Conservation (phyloP, 1,284 basidiomycete species). For the Melampsora americana region DNA sequence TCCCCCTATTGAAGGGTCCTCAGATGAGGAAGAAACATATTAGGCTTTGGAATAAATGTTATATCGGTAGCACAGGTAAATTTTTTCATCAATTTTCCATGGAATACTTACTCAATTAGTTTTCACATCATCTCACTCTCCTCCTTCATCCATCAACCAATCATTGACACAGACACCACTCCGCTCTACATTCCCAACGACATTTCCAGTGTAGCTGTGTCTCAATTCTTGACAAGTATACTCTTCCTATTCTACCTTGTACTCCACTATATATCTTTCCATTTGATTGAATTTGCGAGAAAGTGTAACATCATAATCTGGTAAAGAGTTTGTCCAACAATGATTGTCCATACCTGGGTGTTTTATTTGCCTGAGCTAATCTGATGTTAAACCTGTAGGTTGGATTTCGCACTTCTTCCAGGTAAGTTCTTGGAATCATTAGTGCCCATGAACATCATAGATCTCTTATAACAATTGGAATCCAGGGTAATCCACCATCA, state of each 20-base stretch:
- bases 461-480: background rate
- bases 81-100: background rate
- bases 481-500: background rate
- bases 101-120: too few species aligned
- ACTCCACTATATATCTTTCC: background rate
- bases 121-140: background rate
- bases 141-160: background rate
- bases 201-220: background rate
- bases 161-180: background rate
- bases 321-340: background rate
- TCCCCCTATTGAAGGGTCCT: background rate
- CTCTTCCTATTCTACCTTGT: background rate
- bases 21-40: background rate
- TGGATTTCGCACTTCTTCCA: background rate
- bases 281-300: background rate
- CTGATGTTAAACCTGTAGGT: background rate
- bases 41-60: constrained; percentile 8
- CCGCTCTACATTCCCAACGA: constrained; percentile 3
- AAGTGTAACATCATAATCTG: background rate
- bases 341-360: background rate
- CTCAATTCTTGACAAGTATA: background rate
- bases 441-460: background rate
- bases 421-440: background rate
- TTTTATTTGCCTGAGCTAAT: background rate
- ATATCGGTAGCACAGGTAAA: background rate